Base-by-base conservation (phyloP, 2,329 filamentous ascomycete species). In the Parafenestella ontariensis region DNA sequence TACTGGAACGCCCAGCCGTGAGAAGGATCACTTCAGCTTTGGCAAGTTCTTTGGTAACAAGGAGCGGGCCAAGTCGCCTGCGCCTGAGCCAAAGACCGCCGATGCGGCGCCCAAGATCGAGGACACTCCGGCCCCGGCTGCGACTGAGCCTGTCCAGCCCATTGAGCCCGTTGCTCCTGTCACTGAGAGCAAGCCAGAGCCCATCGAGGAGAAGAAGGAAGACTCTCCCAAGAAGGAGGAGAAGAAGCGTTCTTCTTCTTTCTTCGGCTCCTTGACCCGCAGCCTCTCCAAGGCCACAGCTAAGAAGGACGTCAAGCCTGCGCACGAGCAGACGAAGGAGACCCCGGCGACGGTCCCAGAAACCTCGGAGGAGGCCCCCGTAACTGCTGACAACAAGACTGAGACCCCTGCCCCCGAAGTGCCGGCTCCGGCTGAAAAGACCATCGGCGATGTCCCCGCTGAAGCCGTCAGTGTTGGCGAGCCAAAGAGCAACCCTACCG, bases 161-260 rank as follows among this genome's bases (percentile, higher is more conserved):
- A 64, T 61, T 28, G 58, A 68, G 55, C 58, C 71, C 36, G 68
- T 50, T 41, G 68, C 66, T 20, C 60, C 64, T 20, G 58, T 58
- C 48, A 74, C 76, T 10, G 81, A 82, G 66, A 58, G 76, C 64
- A 76, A 71, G 60, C 74, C 76, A 33, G 81, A 83, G 57, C 74
- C 62, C n/a, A 59, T 81, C 48, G 76, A 60, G 45, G 65, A 68
- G 59, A 57, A 67, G 52, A 61, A 66, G 52, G 62, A 66, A 49
- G 61, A 64, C 63, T 76, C 82, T 59, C 76, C 77, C 42, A 72
- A 82, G 65, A 91, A 90, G 85, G 84, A 86, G 65, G 91, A 90
- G 85, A 84, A 86, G 79, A 96, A 96, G 90, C 90, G 92, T 77
- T 86, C 88, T 80, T 94, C 90, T 64, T 88, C 90, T 64, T 88